Base-by-base conservation (phyloP, 2,329 filamentous ascomycete species). In the Paecilomyces formosus region DNA sequence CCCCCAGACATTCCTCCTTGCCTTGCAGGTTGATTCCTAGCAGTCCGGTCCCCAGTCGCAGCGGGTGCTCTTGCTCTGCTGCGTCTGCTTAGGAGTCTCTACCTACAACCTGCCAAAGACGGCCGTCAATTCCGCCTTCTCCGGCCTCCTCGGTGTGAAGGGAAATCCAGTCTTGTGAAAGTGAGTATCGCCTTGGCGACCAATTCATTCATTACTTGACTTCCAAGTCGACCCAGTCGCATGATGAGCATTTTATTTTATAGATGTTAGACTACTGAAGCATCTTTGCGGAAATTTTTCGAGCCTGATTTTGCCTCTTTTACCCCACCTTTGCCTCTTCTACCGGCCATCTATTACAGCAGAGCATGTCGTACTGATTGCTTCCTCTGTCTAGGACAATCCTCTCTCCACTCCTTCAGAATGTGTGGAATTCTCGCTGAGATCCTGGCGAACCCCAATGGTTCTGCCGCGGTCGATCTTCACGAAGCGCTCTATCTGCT, bases 401-500 rank as follows among this genome's bases (percentile, higher is more conserved):
- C 18, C 52, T 24, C 35, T 58, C 18, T 55, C 31, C 35, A 31
- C 15, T 52, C 22, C 22, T 57, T 63, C 70, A 78, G 62, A 50
- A 87, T 87, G 84, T 87, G 84, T 73, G 84, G 84, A 66, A 84
- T 87, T 63, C 76, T 86, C 58, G 84, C 78, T 63, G 73, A 86
- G 55, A 84, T 87, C 62, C 78, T 86, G 61, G 84, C 82, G 61
- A 80, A 85, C 66, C 74, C 79, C 61, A 79, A 77, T 55, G 75
- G 75, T 50, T 76, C 76, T 56, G 72, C 75, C 55, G 86, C 86
- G 31, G 79, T 84, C 61, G 87, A 89, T 64, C 78, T 90, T 50
- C 87, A 90, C 70, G 87, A 90, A 73, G 81, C 83, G 49, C 78
- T 89, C n/a, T 89, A 88, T 74, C 85, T 85, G 66, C 83, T 90